Evolutionary conservation across 768 basidiomycete species (phyloP).

Genomic region (Pisolithus albus): DNA sequence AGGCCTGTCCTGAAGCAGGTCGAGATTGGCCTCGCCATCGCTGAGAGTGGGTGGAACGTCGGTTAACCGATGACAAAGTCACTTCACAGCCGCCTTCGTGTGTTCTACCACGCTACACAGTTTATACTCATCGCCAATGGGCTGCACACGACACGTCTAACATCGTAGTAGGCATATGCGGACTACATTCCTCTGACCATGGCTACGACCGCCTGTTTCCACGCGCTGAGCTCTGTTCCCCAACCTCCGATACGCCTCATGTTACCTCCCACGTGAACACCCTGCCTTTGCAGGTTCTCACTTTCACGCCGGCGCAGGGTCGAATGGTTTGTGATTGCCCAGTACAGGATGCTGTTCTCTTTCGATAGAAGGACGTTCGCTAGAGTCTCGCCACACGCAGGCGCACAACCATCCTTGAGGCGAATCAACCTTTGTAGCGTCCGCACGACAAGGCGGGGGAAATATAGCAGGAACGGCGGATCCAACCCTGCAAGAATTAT

Average conservation of each 20-base stretch:
- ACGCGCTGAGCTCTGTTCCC: constrained; percentile 35
- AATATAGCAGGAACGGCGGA: constrained; percentile 51
- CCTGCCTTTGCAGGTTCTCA: constrained; percentile 27
- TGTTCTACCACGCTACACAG: no score
- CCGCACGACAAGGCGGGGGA: constrained; percentile 47
- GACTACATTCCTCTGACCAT: constrained; percentile 4
- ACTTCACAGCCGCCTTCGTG: no score
- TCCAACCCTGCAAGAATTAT: constrained; percentile 44
- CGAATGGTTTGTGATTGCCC: constrained; percentile 39
- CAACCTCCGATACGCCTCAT: constrained; percentile 47
- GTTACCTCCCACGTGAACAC: constrained; percentile 25
- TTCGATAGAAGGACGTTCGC: constrained; percentile 36
- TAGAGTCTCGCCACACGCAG: constrained; percentile 38
- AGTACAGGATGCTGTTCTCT: constrained; percentile 41
- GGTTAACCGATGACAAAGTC: no score
- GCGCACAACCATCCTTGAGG: constrained; percentile 32
- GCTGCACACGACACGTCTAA: no score
- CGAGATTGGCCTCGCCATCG: not conserved
- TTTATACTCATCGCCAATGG: no score
- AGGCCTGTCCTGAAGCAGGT: not conserved
- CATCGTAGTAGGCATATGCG: not conserved
- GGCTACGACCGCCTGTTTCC: constrained; percentile 20
- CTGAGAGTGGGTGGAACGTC: not conserved
- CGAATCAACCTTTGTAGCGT: constrained; percentile 39
- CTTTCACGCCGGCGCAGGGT: constrained; percentile 19